Evolutionary conservation across 805 yeast species (phyloP).

Genomic region (Lipomyces mesembrius): DNA sequence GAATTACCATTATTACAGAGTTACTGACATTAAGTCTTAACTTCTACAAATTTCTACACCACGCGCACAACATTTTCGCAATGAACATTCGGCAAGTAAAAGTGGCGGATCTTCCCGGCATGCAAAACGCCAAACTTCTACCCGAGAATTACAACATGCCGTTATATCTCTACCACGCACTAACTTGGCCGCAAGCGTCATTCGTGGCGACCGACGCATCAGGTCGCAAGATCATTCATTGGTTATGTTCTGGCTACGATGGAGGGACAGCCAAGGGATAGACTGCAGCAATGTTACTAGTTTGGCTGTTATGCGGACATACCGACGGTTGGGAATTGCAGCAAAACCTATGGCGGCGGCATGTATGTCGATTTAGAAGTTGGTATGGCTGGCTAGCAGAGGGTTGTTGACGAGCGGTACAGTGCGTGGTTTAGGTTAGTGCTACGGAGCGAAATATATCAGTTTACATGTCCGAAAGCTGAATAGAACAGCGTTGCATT

Average conservation of each 20-base stretch:
- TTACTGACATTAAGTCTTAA: too few species aligned
- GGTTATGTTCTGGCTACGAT: slow-evolving; percentile 95
- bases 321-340: slow-evolving; percentile 93
- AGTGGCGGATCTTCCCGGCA: slow-evolving; percentile 84
- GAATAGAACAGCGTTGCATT: slow-evolving; percentile 90
- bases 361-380: slow-evolving; percentile 38
- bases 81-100: slow-evolving; percentile 80
- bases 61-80: neutral
- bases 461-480: slow-evolving; percentile 92
- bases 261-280: slow-evolving; percentile 71
- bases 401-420: slow-evolving; percentile 51
- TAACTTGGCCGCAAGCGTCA: too few species aligned
- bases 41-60: neutral
- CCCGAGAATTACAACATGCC: too few species aligned
- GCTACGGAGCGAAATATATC: slow-evolving; percentile 80
- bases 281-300: slow-evolving; percentile 85
- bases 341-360: slow-evolving; percentile 88
- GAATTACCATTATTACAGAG: too few species aligned
- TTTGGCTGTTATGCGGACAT: slow-evolving; percentile 91
- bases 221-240: slow-evolving; percentile 79
- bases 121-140: too few species aligned
- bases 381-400: slow-evolving; percentile 75
- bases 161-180: slow-evolving; percentile 88
- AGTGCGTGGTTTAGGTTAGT: too few species aligned
- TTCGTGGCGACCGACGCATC: slow-evolving; percentile 79